Conservation (phyloP, 768 basidiomycete genomes). For the Sporobolomyces phaffii region DNA sequence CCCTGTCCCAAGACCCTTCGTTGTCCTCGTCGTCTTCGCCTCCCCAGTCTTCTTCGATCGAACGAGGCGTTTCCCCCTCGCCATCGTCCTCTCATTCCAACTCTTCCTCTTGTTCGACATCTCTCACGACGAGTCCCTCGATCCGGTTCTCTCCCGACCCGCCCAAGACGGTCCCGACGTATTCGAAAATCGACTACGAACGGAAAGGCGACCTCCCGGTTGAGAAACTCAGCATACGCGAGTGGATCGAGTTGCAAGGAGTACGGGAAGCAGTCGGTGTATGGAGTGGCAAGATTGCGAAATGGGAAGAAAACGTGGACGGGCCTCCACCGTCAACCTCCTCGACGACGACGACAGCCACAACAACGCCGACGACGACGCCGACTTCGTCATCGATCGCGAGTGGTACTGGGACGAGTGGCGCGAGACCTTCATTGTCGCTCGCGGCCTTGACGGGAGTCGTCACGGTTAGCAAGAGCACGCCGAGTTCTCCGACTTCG, state of each 20-base stretch:
- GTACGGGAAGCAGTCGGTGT: constrained; percentile 33
- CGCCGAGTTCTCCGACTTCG: constrained; percentile 20
- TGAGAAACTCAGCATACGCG: constrained; percentile 35
- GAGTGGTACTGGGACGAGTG: not conserved
- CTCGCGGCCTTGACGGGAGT: constrained; percentile 21
- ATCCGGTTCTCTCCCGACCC: constrained; percentile 25
- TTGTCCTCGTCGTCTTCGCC: not conserved
- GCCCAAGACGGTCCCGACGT: constrained; percentile 10
- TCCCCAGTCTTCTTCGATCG: not conserved
- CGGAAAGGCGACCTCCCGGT: constrained; percentile 28
- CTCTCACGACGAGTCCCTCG: not conserved
- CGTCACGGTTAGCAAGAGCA: constrained; percentile 25
- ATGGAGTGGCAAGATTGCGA: constrained; percentile 31
- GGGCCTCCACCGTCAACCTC: not conserved
- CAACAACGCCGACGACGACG: not conserved
- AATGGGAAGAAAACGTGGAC: constrained; percentile 16
- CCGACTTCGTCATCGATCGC: not conserved
- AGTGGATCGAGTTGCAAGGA: constrained; percentile 36
- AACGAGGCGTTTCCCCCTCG: constrained; percentile 2
- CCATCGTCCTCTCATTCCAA: not conserved
- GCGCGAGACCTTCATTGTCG: not conserved
- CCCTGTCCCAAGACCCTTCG: not conserved
- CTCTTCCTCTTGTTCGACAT: not conserved
- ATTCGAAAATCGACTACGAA: constrained; percentile 22
- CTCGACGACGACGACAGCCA: too few relatives aligned